Evolutionary conservation across 768 basidiomycete species (phyloP), one percentile per base, ranked within the genome.

Genomic region (Strobilomyces confusus): DNA sequence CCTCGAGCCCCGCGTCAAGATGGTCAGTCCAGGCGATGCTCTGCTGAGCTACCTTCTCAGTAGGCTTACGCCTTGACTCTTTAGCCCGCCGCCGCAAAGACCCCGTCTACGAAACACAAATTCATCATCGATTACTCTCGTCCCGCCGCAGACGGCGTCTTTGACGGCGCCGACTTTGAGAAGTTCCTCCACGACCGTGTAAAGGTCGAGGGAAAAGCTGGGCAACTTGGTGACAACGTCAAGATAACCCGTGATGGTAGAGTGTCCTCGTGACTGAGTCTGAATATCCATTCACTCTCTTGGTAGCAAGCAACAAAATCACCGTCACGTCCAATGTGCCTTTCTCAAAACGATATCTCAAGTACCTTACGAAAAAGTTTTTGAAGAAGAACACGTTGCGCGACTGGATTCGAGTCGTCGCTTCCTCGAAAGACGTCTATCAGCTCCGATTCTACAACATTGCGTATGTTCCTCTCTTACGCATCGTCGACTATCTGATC

Each of bases 311-410:
- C 73, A 86, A 77, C 67, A 92, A 87, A 76, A 80, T 98, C 71
- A 87, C 84, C 51, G 83, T 98, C 62, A 84, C 86, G 48, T 87
- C 93, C 49, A 85, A 77, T 66, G 85, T 95, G 69, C 85, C 92
- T 52, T 88, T 98, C 76, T 98, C 95, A 47, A 98, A 98, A 78
- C 83, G 92, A 52, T 98, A 97, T 75, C 85, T 98, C 71, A 98
- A 98, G 76, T 99, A 98, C 77, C 80, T 98, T 56, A 98, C 95
- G 58, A 98, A 98, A 82, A 95, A 95, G 79, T 95, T 92, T 82
- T 81, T 98, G 75, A 98, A 98, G 83, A 97, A 97, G 84, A 94
- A 95, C 77, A 76, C 80, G 42, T 81, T 97, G 64, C 87, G 94
- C 61, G 95, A 98, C 76, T 98, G 93, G 90, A 92, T 98, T 71